Conservation (phyloP, 305 asterid genomes). For the Fraxinus dipetala region DNA sequence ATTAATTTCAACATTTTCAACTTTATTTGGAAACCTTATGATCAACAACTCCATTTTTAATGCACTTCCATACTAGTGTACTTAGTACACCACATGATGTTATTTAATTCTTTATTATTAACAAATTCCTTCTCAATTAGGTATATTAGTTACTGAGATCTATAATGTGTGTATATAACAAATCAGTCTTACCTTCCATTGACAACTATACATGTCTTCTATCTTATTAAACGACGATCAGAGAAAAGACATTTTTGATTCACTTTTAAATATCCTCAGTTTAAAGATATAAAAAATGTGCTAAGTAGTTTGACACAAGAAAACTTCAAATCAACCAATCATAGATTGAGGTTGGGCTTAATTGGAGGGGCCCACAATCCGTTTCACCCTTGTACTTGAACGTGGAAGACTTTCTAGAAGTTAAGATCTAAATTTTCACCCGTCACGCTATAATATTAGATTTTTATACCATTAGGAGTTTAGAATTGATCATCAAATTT, state of each 20-base stretch:
- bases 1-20: conserved; percentile 18
- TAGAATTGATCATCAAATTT: conserved; percentile 30
- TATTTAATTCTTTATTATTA: conserved; percentile 16
- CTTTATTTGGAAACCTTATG: not conserved
- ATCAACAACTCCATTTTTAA: not conserved
- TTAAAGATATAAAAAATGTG: not conserved
- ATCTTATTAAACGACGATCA: not conserved
- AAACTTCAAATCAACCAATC: no score
- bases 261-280: not conserved
- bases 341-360: not conserved
- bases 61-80: conserved; percentile 54
- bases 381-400: conserved; percentile 15
- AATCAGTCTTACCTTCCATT: not conserved
- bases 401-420: not conserved
- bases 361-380: not conserved
- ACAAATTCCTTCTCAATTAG: conserved; percentile 13
- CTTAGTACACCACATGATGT: conserved; percentile 65
- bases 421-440: not conserved
- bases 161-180: conserved; percentile 15
- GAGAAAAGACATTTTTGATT: rapidly evolving
- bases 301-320: not conserved
- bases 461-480: not conserved
- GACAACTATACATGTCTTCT: not conserved
- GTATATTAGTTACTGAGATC: conserved; percentile 44
- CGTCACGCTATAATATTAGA: not conserved